A percentile compares a stretch with the other conserved stretches of the same genome.
These are phyloP conservation scores for Trichaptum fuscoviolaceum DNA, from an alignment of 768 basidiomycete genomes.

Conservation along the genomic window DNA sequence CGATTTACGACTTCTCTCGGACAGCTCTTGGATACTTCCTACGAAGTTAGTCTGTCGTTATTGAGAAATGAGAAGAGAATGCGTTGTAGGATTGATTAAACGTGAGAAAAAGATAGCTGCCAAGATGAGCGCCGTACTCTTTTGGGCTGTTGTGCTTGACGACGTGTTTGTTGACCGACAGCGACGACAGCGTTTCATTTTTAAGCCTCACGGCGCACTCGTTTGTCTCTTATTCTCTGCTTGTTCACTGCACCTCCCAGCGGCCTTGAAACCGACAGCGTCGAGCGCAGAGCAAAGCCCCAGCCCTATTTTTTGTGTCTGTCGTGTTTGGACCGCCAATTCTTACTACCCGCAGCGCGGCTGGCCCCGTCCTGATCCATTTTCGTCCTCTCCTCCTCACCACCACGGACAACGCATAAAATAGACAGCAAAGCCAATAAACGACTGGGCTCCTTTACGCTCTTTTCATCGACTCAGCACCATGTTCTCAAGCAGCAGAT, in stretches of 20 bases:
- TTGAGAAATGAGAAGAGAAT: not conserved
- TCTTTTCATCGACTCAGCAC: constrained; percentile 7
- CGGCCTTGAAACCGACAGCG: not conserved
- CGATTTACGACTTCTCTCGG: constrained; percentile 4
- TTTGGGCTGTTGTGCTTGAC: not conserved
- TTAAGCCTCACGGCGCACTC: not conserved
- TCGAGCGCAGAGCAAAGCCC: not conserved
- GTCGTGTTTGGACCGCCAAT: not conserved
- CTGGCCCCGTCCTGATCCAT: constrained; percentile 1
- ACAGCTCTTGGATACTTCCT: not conserved
- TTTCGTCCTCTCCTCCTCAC: constrained; percentile 4
- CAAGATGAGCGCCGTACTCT: not conserved
- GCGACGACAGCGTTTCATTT: not conserved
- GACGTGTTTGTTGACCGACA: not conserved
- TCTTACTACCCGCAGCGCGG: not conserved
- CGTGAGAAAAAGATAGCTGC: not conserved
- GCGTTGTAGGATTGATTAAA: not conserved
- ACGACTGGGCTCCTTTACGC: constrained; percentile 3
- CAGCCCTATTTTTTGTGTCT: not conserved
- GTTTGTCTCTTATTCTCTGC: not conserved
- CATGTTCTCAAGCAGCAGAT: constrained; percentile 17
- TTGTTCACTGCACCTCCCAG: not conserved
- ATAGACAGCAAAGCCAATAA: constrained; percentile 14
- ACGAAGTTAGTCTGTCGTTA: constrained; percentile 5
- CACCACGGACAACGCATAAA: constrained; percentile 46